Evolutionary conservation across 2,329 filamentous ascomycete species (phyloP), one percentile per base, ranked within the genome.

Genomic region (Periconia sp.): DNA sequence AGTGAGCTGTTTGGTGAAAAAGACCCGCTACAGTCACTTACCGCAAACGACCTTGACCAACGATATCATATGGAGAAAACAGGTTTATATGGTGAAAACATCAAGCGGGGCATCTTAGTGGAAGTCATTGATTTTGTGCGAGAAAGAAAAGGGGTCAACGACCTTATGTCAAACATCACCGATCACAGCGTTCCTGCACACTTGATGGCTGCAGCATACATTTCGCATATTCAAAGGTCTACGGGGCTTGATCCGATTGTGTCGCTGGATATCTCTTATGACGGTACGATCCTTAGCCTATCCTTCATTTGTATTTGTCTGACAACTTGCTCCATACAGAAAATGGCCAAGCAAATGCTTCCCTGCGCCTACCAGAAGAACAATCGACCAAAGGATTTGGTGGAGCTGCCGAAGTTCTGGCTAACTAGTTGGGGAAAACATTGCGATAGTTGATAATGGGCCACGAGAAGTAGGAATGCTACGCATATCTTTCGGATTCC

Each of bases 121-220:
- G 38, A 41, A 21, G 38, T 31, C 5, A 22, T 41, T 16, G 38
- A 41, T 8, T 41, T 22, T 31, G 21, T 25, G 18, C 19, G 35
- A 15, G 38, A 31, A 12, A 34, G 13, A 11, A 41, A 34, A 23
- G 15, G 8, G 6, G 11, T 35, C 4, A n/a, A 28, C 10, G 29
- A 41, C 15, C 5, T 41, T 22, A 10, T 16, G 4, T 41, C 38
- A 4, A 41, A 41, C 24, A 13, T 41, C 10, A 13, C 38, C 18
- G 38, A 41, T 28, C 38, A 41, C 30, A 28, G 24, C 21, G 22
- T 41, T n/a, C 38, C 38, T 18, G 30, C 21, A 13, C 19, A 32
- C 23, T 9, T 41, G 5, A 41, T 41, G 38, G 35, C 30, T 28
- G 38, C 30, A 4, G 25, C 25, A 25, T 41, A 41, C 16, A 24